Conservation (phyloP, 2,329 filamentous ascomycete genomes). For the Cercospora zeae-maydis region DNA sequence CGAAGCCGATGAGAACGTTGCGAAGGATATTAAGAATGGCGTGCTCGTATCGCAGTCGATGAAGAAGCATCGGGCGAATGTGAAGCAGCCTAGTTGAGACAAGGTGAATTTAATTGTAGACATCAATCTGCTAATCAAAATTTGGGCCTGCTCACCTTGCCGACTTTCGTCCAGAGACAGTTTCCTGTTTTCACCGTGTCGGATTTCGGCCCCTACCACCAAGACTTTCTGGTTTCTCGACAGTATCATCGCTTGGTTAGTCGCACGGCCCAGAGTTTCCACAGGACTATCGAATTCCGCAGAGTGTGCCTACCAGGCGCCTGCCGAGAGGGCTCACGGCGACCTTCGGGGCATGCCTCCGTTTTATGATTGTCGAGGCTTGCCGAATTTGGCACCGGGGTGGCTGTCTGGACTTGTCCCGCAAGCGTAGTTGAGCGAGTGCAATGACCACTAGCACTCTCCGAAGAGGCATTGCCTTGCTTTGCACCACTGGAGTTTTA, state of each 20-base stretch:
- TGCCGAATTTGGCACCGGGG: not conserved
- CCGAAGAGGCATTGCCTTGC: conserved; percentile 2
- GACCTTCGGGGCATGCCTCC: no score
- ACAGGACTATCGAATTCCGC: no score
- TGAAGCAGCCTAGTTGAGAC: conserved; percentile 25
- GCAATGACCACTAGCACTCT: not conserved
- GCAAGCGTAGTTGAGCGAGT: not conserved
- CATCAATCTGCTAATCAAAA: not conserved
- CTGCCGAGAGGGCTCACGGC: no score
- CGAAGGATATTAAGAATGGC: conserved; percentile 30
- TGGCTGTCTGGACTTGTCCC: not conserved
- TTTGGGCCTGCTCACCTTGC: not conserved
- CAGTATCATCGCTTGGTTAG: no score
- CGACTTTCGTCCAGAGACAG: not conserved
- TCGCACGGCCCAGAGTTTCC: no score
- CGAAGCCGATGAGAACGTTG: conserved; percentile 33
- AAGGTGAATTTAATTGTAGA: not conserved
- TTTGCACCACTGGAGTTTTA: not conserved
- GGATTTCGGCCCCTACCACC: no score
- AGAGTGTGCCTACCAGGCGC: no score
- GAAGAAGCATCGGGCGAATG: conserved; percentile 30
- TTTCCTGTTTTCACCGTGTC: not conserved
- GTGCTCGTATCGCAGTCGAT: conserved; percentile 26
- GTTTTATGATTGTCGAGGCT: not conserved
- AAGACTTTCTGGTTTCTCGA: no score